Conservation (phyloP, 208 protist genomes). For the Leishmania braziliensis region DNA sequence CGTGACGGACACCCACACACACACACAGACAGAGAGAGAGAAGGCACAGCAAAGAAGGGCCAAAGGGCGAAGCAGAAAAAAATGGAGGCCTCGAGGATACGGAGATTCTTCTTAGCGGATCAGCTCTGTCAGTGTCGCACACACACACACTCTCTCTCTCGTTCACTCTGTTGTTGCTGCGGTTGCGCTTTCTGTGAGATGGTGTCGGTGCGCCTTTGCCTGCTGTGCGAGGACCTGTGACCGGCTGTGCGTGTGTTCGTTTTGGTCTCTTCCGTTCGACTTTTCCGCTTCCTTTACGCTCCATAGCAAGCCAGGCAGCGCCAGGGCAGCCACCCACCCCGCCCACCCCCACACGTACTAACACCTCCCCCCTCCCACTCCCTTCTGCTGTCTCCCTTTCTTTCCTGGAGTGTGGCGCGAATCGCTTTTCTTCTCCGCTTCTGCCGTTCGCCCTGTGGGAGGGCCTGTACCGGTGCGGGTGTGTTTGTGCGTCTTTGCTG, state of each 20-base stretch:
- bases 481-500: too few species aligned
- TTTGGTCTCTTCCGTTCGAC: background rate
- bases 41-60: too few species aligned
- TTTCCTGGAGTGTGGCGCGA: background rate
- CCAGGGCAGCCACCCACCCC: background rate
- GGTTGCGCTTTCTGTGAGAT: background rate
- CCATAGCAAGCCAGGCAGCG: background rate
- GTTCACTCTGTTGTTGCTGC: conserved; percentile 3
- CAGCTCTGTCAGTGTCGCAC: background rate
- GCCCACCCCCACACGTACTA: background rate
- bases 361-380: background rate
- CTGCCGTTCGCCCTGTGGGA: too few species aligned
- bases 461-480: too few species aligned
- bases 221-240: background rate
- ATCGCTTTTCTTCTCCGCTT: background rate
- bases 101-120: background rate
- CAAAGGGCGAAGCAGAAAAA: too few species aligned
- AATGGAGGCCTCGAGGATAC: background rate
- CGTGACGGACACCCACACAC: too few species aligned
- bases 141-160: background rate
- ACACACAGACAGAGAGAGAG: too few species aligned
- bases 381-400: background rate
- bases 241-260: background rate
- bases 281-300: background rate
- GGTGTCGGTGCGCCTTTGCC: background rate